phyloP scores from a whole-genome alignment of 1,284 basidiomycete genomes.

The Sutorius eximius region DNA sequence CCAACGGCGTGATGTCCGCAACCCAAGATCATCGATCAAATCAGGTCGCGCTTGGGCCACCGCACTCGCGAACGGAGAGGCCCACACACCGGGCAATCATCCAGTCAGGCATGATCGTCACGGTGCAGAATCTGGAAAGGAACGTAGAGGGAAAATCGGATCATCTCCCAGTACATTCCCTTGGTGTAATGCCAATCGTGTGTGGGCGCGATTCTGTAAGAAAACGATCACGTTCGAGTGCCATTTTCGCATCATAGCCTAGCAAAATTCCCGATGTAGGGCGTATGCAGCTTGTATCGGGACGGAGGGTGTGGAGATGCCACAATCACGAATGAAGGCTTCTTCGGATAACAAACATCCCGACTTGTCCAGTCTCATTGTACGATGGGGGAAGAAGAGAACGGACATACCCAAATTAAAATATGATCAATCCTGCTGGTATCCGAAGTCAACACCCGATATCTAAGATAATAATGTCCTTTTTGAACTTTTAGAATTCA shows the following conservation, averaged over 20 bases:
- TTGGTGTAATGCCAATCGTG: not conserved
- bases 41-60: not conserved
- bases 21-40: not conserved
- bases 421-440: not conserved
- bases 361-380: not conserved
- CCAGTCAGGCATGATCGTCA: not conserved
- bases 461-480: not conserved
- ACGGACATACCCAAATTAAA: not conserved
- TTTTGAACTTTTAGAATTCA: not conserved
- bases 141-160: not conserved
- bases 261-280: not conserved
- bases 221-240: not conserved
- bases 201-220: not conserved
- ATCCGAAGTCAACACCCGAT: not conserved
- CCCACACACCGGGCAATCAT: not conserved
- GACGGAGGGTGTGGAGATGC: not conserved
- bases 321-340: not conserved
- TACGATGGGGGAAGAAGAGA: not conserved
- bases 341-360: constrained; percentile 4
- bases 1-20: not conserved
- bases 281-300: no score
- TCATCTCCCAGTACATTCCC: constrained; percentile 3
- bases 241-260: not conserved
- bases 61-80: not conserved
- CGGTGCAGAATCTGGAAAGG: constrained; percentile 15